phyloP scores from a whole-genome alignment of 73 alveolate genomes.

The Paramecium caudatum region DNA sequence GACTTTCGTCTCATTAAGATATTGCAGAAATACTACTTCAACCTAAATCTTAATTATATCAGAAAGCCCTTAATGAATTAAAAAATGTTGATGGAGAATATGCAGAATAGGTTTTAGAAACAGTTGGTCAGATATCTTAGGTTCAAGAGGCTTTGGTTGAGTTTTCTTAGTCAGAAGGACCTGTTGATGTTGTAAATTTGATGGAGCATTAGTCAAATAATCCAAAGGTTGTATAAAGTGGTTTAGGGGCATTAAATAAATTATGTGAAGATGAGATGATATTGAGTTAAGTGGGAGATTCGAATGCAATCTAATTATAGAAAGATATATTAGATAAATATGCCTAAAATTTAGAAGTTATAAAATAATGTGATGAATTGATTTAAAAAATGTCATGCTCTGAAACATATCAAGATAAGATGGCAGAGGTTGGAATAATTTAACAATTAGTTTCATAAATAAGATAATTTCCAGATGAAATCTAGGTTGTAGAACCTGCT shows the following conservation, averaged over 20 bases:
- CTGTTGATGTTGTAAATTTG: neutral
- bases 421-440: constrained; percentile 38
- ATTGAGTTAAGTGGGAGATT: neutral
- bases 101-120: constrained; percentile 48
- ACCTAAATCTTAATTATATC: constrained; percentile 13
- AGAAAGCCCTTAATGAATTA: constrained; percentile 9
- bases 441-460: neutral
- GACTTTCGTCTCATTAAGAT: neutral
- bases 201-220: constrained; percentile 1
- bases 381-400: neutral
- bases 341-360: neutral
- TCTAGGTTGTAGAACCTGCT: constrained; percentile 33
- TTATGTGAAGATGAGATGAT: constrained; percentile 59
- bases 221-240: constrained; percentile 38
- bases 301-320: constrained; percentile 10
- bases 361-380: constrained; percentile 26
- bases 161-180: constrained; percentile 17
- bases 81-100: neutral
- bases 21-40: constrained; percentile 13
- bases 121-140: constrained; percentile 10
- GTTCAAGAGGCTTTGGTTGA: neutral
- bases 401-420: constrained; percentile 44
- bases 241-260: constrained; percentile 53
- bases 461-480: neutral
- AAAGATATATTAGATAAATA: neutral